Conservation (phyloP, 345 rosid species). For the Rhizophora apiculata region DNA sequence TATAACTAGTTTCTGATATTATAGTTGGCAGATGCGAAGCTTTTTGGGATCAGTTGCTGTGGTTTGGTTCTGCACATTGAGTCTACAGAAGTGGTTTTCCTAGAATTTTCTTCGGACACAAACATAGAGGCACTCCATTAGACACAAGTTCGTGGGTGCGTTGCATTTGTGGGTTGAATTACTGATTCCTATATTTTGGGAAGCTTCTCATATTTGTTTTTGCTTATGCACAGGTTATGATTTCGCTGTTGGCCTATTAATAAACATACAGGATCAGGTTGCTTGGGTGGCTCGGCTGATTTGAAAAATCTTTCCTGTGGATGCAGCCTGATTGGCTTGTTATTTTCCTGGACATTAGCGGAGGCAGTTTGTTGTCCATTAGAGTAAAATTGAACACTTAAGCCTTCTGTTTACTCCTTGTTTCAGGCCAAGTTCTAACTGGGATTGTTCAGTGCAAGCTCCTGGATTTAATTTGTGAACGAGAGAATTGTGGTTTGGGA, state of each 20-base stretch:
- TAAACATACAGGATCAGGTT: not conserved
- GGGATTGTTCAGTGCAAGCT: conserved; percentile 1
- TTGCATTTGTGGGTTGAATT: conserved; percentile 10
- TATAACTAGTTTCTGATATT: conserved; percentile 5
- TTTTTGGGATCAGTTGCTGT: conserved; percentile 25
- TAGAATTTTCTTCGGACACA: not conserved
- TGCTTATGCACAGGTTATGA: conserved; percentile 31
- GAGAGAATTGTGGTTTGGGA: conserved; percentile 18
- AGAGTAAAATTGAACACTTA: conserved; percentile 3
- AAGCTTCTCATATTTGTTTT: conserved; percentile 28
- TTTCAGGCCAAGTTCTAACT: conserved; percentile 1
- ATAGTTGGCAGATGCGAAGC: conserved; percentile 5
- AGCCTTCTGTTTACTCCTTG: conserved; percentile 11
- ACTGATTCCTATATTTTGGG: conserved; percentile 20
- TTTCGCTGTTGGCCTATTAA: conserved; percentile 15
- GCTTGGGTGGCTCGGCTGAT: conserved; percentile 18
- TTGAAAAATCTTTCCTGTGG: not conserved
- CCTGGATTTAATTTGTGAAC: conserved; percentile 5
- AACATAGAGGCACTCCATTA: not conserved
- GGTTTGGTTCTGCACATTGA: conserved; percentile 23
- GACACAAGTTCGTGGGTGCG: conserved; percentile 13
- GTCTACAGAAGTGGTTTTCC: conserved; percentile 19
- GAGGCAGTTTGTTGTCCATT: conserved; percentile 19
- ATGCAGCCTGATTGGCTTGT: conserved; percentile 10
- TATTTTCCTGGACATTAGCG: conserved; percentile 9